Percentiles rank a stretch among this genome's conserved stretches.
These are phyloP conservation scores for Heliamphora exappendiculata DNA, from an alignment of 148 eudicot species.

Conservation along the genomic window DNA sequence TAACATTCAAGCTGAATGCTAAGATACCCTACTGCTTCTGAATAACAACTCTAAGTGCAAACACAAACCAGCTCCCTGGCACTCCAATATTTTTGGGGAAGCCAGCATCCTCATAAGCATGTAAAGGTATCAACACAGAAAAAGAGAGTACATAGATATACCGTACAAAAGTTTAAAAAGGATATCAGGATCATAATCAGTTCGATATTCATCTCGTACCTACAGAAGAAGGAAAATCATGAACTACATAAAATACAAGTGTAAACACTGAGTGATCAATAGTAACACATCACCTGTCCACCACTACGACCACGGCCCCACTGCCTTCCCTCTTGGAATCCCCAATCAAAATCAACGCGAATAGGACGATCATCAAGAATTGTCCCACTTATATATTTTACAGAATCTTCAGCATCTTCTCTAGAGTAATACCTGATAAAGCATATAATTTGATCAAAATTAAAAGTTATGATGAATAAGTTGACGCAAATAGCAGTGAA, in stretches of 20 bases:
- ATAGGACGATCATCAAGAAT: slow-evolving; percentile 97
- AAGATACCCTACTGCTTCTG: too few relatives aligned
- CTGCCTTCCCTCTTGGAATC: slow-evolving; percentile 95
- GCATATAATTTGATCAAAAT: neutral
- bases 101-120: neutral
- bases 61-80: neutral
- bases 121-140: neutral
- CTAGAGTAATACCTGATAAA: slow-evolving; percentile 76
- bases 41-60: neutral
- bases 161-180: slow-evolving; percentile 29
- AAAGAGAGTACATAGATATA: neutral
- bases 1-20: too few relatives aligned
- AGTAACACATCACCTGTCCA: slow-evolving; percentile 58
- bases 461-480: neutral
- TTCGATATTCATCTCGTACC: slow-evolving; percentile 99
- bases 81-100: neutral
- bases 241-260: neutral
- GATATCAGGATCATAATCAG: slow-evolving; percentile 99
- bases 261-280: slow-evolving; percentile 4
- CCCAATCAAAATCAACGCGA: slow-evolving; percentile 99
- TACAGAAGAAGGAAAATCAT: slow-evolving; percentile 25
- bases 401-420: slow-evolving; percentile 88
- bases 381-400: slow-evolving; percentile 87
- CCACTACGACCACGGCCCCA: slow-evolving; percentile 99
- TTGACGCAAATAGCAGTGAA: neutral